Percentiles rank a stretch among this genome's conserved stretches.
These are phyloP conservation scores for Tetrahymena borealis DNA, from an alignment of 73 alveolate genomes.

Conservation along the genomic window DNA sequence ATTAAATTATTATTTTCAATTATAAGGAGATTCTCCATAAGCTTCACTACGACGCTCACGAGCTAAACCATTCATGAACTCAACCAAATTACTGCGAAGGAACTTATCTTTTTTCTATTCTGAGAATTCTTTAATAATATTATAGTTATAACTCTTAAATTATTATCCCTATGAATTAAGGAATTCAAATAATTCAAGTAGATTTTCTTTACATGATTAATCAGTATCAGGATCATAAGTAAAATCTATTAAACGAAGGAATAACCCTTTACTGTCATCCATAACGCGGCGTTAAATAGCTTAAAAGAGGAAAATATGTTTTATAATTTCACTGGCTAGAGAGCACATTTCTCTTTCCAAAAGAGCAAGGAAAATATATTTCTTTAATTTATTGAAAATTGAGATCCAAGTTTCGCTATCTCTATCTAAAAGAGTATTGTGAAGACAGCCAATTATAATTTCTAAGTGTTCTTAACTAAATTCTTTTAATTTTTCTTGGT, in stretches of 20 bases:
- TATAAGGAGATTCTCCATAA: slow-evolving; percentile 12
- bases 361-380: slow-evolving; percentile 8
- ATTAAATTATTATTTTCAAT: too few relatives aligned
- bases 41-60: slow-evolving; percentile 29
- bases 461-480: slow-evolving; percentile 67
- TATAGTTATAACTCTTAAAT: slow-evolving; percentile 25
- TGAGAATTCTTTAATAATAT: slow-evolving; percentile 27
- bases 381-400: slow-evolving; percentile 21
- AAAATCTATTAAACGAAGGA: slow-evolving; percentile 1
- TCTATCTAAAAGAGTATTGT: background rate
- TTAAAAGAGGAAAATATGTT: slow-evolving; percentile 26
- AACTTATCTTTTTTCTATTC: slow-evolving; percentile 25
- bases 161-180: background rate
- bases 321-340: slow-evolving; percentile 14
- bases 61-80: slow-evolving; percentile 35
- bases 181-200: slow-evolving; percentile 25
- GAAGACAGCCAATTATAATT: slow-evolving; percentile 62
- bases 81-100: slow-evolving; percentile 33
- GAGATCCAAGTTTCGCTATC: slow-evolving; percentile 39
- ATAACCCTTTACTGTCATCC: background rate
- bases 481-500: slow-evolving; percentile 36
- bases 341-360: slow-evolving; percentile 34
- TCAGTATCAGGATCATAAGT: slow-evolving; percentile 41
- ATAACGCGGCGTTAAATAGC: slow-evolving; percentile 18
- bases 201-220: slow-evolving; percentile 15